These are phyloP conservation scores for Penicillium malachiteum DNA, from an alignment of 495 filamentous ascomycete genomes.

Conservation along the genomic window DNA sequence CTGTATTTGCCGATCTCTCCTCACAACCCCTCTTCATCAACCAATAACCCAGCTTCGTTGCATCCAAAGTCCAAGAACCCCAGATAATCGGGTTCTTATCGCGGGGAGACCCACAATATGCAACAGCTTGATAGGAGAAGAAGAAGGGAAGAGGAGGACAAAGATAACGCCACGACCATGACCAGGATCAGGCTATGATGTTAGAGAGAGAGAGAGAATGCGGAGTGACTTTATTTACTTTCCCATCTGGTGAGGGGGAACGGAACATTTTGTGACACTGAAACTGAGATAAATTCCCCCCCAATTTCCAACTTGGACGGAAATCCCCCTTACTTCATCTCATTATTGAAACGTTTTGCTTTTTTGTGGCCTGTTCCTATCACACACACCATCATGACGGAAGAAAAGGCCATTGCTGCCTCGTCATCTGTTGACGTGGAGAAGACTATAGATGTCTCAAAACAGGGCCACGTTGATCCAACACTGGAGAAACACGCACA, in stretches of 20 bases:
- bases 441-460: not conserved
- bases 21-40: conserved; percentile 14
- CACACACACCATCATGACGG: conserved; percentile 17
- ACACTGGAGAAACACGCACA: conserved; percentile 52
- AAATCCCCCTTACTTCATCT: too few species aligned
- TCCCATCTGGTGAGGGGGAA: too few species aligned
- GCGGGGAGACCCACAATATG: conserved; percentile 16
- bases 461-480: conserved; percentile 23
- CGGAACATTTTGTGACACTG: too few species aligned
- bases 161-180: conserved; percentile 7
- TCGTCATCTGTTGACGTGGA: conserved; percentile 29
- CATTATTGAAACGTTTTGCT: not conserved
- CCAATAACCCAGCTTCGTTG: conserved; percentile 12
- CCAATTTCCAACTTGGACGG: too few species aligned
- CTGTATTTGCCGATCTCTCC: conserved; percentile 21
- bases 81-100: conserved; percentile 27
- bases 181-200: too few species aligned
- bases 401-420: conserved; percentile 17
- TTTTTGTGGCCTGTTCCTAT: not conserved
- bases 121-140: conserved; percentile 16
- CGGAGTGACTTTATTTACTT: too few species aligned
- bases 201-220: too few species aligned
- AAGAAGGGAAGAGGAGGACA: not conserved
- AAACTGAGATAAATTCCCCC: too few species aligned
- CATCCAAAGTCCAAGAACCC: conserved; percentile 8